phyloP scores from a whole-genome alignment of 768 basidiomycete species.

The Suillus lakei region DNA sequence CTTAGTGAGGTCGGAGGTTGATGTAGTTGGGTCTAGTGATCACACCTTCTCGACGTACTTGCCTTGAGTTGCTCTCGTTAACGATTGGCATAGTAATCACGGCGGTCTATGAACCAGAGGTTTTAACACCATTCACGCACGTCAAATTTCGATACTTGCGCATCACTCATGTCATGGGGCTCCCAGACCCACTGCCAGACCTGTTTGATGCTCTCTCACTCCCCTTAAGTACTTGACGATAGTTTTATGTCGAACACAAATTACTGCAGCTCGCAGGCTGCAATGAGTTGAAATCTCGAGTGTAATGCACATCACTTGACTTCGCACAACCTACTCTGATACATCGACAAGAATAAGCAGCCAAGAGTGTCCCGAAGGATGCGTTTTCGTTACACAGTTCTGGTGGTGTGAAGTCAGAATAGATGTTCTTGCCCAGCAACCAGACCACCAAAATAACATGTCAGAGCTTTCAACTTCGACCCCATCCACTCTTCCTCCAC shows the following conservation, averaged over 20 bases:
- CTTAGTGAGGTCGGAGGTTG: not conserved
- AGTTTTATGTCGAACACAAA: not conserved
- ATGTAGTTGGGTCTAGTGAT: not conserved
- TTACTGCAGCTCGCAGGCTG: not conserved
- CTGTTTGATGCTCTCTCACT: too few relatives aligned
- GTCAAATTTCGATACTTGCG: too few relatives aligned
- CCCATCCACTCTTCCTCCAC: constrained; percentile 99
- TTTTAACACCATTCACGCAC: too few relatives aligned
- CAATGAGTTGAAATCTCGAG: not conserved
- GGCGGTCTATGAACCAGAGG: too few relatives aligned
- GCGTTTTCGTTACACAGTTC: not conserved
- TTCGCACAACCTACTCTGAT: not conserved
- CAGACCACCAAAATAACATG: constrained; percentile 92
- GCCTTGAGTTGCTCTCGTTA: too few relatives aligned
- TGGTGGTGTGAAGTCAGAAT: constrained; percentile 43
- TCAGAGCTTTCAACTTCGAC: constrained; percentile 88
- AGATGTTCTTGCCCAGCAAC: constrained; percentile 67
- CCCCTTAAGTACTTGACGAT: too few relatives aligned
- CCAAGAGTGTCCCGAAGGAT: not conserved
- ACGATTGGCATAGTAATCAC: too few relatives aligned
- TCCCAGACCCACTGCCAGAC: too few relatives aligned
- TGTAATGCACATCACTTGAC: not conserved
- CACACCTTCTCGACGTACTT: not conserved
- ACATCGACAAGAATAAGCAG: constrained; percentile 2
- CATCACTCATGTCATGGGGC: too few relatives aligned